Evolutionary conservation across 495 filamentous ascomycete genomes (phyloP), one percentile per base, ranked within the genome.

Genomic region (Hyphodiscus hymeniophilus): DNA sequence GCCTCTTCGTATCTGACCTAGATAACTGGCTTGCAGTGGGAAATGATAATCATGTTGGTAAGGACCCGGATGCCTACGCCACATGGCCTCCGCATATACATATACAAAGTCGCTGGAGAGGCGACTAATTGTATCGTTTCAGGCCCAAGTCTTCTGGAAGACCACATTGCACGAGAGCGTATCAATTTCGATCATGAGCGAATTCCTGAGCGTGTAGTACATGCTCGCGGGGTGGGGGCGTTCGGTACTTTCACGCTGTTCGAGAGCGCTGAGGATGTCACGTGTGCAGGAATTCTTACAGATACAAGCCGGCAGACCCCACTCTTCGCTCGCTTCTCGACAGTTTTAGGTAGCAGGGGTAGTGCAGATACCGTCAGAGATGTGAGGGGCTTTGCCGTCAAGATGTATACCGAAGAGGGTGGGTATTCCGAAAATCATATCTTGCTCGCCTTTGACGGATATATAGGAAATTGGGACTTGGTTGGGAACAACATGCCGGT

Each of bases 211-310:
- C 26, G 26, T 50, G 81, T 87, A 35, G 85, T 89, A 31, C 85
- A 89, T 47, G 84, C 85, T 30, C 83, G 86, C 57, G 85, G 85
- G 47, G 79, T 81, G 42, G 85, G 83, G 18, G 85, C 85, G 40
- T 84, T 82, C 52, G 85, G 85, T 32, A 73, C 63, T 47, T 89
- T 88, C 60, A 81, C 81, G 51, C 75, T 84, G 36, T 87, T 82
- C 26, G 42, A 68, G 30, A 63, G 24, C 18, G 24, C 24, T 22
- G 24, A 7, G 10, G 39, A 42, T 20, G 24, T 42, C 3, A 20
- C 20, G 24, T 22, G 22, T 22, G 67, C 66, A 3, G 69, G 75
- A 43, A 66, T 77, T 59, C 68, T 76, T 46, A 72, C 66, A 52
- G 63, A 62, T 6, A 55, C 69, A 12, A 73, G 73, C 46, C 73